Percentiles rank a stretch among this genome's conserved stretches.
These are phyloP conservation scores for Thraustochytrium striatum DNA, from an alignment of 352 stramenopile genomes.

Conservation along the genomic window DNA sequence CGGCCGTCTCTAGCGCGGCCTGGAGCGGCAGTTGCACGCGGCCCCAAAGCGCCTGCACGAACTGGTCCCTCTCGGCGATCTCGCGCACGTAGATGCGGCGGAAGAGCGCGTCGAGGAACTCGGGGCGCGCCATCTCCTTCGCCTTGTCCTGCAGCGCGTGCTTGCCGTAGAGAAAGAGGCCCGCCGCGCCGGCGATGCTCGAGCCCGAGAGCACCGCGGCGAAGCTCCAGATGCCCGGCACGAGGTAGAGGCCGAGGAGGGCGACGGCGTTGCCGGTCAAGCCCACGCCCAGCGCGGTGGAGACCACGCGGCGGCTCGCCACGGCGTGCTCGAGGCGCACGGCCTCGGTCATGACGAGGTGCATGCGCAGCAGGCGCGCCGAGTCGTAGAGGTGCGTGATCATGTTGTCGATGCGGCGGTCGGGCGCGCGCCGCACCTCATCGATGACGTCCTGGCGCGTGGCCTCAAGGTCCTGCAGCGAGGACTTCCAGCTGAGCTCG, in stretches of 20 bases:
- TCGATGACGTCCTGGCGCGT: conserved; percentile 94
- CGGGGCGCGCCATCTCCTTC: conserved; percentile 72
- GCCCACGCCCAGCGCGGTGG: conserved; percentile 2
- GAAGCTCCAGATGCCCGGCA: conserved; percentile 57
- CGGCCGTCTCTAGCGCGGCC: conserved; percentile 74
- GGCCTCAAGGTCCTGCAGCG: conserved; percentile 87
- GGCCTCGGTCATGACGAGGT: conserved; percentile 67
- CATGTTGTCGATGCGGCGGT: conserved; percentile 96
- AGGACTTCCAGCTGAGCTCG: conserved; percentile 55
- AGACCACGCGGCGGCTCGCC: neutral
- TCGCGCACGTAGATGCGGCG: conserved; percentile 84
- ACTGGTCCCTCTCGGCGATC: conserved; percentile 95
- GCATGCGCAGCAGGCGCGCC: conserved; percentile 84
- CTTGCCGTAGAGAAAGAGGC: conserved; percentile 80
- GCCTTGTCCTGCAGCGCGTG: conserved; percentile 75
- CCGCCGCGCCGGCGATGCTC: conserved; percentile 71
- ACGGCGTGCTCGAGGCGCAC: conserved; percentile 1
- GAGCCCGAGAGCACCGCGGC: conserved; percentile 67
- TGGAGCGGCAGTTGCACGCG: conserved; percentile 72
- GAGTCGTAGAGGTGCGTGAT: conserved; percentile 96
- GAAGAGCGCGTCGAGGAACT: conserved; percentile 82
- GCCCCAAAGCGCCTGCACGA: conserved; percentile 86
- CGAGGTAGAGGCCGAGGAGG: conserved; percentile 43
- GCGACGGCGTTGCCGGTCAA: conserved; percentile 18
- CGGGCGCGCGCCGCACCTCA: conserved; percentile 92